These are phyloP conservation scores for Pichia deserticola DNA, from an alignment of 805 yeast species.

Conservation along the genomic window DNA sequence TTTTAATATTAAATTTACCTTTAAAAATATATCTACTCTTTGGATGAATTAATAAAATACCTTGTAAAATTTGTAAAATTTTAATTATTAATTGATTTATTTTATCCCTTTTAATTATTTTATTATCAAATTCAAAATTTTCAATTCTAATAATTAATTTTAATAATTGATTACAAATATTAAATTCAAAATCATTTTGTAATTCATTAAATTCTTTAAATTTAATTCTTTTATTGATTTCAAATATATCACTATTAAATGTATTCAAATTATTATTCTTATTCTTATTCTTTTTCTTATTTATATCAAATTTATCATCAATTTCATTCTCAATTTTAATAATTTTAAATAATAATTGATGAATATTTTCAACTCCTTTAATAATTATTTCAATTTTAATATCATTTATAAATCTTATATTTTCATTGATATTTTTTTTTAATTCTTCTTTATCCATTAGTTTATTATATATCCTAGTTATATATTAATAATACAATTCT, in stretches of 20 bases:
- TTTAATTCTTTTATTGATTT: background rate
- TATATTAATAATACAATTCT: too few relatives aligned
- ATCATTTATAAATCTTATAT: background rate
- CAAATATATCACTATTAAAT: background rate
- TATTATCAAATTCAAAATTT: background rate
- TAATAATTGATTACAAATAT: background rate
- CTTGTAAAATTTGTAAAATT: slow-evolving; percentile 1
- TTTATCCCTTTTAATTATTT: background rate
- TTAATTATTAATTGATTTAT: background rate
- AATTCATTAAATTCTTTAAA: background rate
- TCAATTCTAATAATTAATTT: background rate
- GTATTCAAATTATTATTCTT: background rate
- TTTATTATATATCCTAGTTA: too few relatives aligned
- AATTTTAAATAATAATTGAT: background rate
- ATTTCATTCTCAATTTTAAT: background rate
- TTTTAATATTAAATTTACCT: background rate
- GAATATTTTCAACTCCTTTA: background rate
- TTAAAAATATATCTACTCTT: background rate
- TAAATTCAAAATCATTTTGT: background rate
- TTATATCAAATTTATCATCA: background rate
- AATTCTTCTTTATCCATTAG: background rate
- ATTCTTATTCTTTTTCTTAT: background rate
- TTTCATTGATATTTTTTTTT: background rate
- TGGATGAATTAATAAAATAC: slow-evolving; percentile 1
- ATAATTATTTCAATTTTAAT: background rate